Percentiles rank a stretch among this genome's conserved stretches.
These are phyloP conservation scores for Vitis amurensis DNA, from an alignment of 164 flowering plant genomes.

Conservation along the genomic window DNA sequence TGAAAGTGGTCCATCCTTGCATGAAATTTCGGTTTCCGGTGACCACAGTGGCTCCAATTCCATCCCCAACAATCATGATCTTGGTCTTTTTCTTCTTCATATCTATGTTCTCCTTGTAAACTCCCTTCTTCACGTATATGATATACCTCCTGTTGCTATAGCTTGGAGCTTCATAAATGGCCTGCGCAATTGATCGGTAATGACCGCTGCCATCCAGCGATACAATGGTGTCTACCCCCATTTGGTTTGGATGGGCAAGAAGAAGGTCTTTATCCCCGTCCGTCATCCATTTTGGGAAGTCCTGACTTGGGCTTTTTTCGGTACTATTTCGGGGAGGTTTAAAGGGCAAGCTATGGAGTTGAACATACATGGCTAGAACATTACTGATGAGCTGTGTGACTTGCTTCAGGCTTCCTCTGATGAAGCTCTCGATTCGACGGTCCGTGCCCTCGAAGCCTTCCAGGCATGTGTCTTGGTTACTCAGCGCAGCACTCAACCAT, in stretches of 20 bases:
- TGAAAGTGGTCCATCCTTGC: conserved; percentile 89
- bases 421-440: conserved; percentile 41
- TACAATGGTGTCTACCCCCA: conserved; percentile 63
- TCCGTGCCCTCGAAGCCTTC: conserved; percentile 90
- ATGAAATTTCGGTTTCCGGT: conserved; percentile 68
- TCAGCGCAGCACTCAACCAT: conserved; percentile 89
- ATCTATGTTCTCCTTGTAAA: conserved; percentile 71
- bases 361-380: conserved; percentile 57
- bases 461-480: conserved; percentile 92
- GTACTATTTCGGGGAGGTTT: conserved; percentile 38
- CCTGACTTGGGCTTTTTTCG: background rate
- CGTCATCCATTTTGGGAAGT: conserved; percentile 63
- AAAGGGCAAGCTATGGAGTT: conserved; percentile 47
- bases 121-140: conserved; percentile 74
- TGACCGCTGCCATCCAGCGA: conserved; percentile 76
- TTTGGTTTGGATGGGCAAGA: conserved; percentile 15
- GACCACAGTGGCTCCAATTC: conserved; percentile 65
- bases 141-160: conserved; percentile 63
- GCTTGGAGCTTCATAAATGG: conserved; percentile 55
- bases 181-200: conserved; percentile 59
- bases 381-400: conserved; percentile 77
- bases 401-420: conserved; percentile 65
- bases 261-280: conserved; percentile 53
- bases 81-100: conserved; percentile 81
- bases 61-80: conserved; percentile 84